Conservation (phyloP, 1,284 basidiomycete species). For the Austroboletus niveus region DNA sequence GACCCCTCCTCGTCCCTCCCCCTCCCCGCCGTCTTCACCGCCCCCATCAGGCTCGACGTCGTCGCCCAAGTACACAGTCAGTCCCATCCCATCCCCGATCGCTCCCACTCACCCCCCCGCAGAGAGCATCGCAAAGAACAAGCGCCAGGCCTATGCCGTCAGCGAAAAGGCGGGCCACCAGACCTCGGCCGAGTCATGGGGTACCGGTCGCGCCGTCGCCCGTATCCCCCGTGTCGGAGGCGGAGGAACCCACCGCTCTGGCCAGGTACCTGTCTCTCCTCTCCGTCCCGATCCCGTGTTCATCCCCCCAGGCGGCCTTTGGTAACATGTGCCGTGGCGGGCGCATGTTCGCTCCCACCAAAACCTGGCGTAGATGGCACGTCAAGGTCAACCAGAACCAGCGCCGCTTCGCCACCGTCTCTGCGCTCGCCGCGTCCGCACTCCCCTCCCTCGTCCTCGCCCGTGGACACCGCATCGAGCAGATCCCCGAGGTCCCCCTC, state of each 20-base stretch:
- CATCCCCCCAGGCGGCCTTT: constrained; percentile 78
- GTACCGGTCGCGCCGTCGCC: constrained; percentile 99
- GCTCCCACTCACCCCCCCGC: constrained; percentile 9
- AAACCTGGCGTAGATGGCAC: constrained; percentile 99
- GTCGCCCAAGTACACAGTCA: constrained; percentile 98
- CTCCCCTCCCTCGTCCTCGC: constrained; percentile 98
- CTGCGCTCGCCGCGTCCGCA: constrained; percentile 96
- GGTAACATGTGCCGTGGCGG: constrained; percentile 99
- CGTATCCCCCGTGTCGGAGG: constrained; percentile 99
- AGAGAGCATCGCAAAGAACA: constrained; percentile 99
- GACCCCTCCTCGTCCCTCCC: constrained; percentile 89
- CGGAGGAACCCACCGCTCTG: constrained; percentile 97
- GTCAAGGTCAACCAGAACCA: constrained; percentile 99
- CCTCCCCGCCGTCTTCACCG: constrained; percentile 95
- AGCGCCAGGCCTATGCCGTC: constrained; percentile 96
- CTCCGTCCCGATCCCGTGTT: neutral
- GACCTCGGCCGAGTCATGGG: constrained; percentile 99
- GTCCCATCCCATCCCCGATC: constrained; percentile 34
- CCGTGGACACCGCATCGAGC: constrained; percentile 98
- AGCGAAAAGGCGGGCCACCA: constrained; percentile 98
- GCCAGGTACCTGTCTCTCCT: constrained; percentile 59
- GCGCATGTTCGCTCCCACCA: constrained; percentile 99
- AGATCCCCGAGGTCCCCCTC: constrained; percentile 96
- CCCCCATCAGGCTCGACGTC: constrained; percentile 98
- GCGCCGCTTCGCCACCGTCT: constrained; percentile 96